Evolutionary conservation across 176 grass and related monocot species (phyloP).

Genomic region (Aegilops speltoides): DNA sequence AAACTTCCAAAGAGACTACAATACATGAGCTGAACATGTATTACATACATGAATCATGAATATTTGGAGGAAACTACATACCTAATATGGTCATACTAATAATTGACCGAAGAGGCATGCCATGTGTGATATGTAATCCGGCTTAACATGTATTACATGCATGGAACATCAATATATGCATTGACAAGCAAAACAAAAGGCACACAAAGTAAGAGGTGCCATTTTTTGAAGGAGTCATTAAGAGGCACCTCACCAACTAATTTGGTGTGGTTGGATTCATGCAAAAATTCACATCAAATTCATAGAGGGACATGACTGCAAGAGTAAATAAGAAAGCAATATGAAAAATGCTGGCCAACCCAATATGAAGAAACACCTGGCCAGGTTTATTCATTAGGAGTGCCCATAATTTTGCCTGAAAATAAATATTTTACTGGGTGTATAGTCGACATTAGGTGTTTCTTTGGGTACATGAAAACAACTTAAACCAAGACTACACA

Average conservation of each 20-base stretch:
- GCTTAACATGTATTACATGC: neutral
- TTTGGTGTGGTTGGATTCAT: no score
- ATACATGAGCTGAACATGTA: neutral
- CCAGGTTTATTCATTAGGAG: constrained; percentile 80
- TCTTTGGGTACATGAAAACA: constrained; percentile 9
- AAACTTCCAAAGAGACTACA: neutral
- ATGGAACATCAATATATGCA: neutral
- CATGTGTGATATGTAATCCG: neutral
- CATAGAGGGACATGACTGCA: no score
- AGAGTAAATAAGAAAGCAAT: no score
- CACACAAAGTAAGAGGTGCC: neutral
- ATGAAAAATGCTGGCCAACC: no score
- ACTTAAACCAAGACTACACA: constrained; percentile 6
- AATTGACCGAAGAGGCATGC: neutral
- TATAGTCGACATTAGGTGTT: neutral
- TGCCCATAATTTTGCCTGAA: constrained; percentile 62
- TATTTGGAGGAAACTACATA: neutral
- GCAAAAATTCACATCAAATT: no score
- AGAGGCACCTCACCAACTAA: neutral
- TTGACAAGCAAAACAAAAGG: neutral
- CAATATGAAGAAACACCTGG: constrained; percentile 57
- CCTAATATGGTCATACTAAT: neutral
- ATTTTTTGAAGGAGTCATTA: neutral
- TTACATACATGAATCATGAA: neutral
- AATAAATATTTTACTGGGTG: neutral